These are phyloP conservation scores for Clavispora vitiphila DNA, from an alignment of 805 yeast genomes.

Conservation along the genomic window DNA sequence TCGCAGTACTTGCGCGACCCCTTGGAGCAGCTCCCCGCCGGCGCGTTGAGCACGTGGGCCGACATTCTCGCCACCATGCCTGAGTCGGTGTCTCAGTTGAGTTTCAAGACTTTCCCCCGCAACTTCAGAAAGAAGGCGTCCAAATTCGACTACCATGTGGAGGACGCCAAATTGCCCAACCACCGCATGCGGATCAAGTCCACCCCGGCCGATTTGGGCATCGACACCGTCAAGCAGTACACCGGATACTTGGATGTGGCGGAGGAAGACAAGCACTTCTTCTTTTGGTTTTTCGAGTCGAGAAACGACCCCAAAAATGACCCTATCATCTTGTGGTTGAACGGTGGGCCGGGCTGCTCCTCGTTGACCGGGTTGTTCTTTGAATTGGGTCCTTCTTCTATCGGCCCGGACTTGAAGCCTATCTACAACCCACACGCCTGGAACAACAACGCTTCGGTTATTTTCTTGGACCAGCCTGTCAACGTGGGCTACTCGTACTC, in stretches of 20 bases:
- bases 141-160: constrained; percentile 35
- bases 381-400: constrained; percentile 85
- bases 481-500: constrained; percentile 90
- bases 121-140: constrained; percentile 19
- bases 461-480: constrained; percentile 91
- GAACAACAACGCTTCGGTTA: constrained; percentile 87
- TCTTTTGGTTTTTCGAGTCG: constrained; percentile 91
- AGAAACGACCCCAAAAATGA: constrained; percentile 65
- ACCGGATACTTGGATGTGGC: constrained; percentile 81
- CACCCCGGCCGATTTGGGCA: constrained; percentile 44
- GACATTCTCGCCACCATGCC: constrained; percentile 63
- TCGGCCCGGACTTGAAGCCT: constrained; percentile 65
- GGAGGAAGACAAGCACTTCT: constrained; percentile 83
- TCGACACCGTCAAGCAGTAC: constrained; percentile 78
- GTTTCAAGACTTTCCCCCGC: constrained; percentile 47
- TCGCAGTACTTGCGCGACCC: constrained; percentile 50
- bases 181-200: constrained; percentile 17
- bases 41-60: constrained; percentile 51
- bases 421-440: constrained; percentile 78
- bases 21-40: constrained; percentile 42
- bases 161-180: constrained; percentile 36
- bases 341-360: constrained; percentile 97
- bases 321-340: constrained; percentile 86
- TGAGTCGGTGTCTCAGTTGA: constrained; percentile 44
- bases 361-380: constrained; percentile 85